Evolutionary conservation across 1,139 yeast species (phyloP), one percentile per base, ranked within the genome.

Genomic region (Lodderomyces elongisporus): DNA sequence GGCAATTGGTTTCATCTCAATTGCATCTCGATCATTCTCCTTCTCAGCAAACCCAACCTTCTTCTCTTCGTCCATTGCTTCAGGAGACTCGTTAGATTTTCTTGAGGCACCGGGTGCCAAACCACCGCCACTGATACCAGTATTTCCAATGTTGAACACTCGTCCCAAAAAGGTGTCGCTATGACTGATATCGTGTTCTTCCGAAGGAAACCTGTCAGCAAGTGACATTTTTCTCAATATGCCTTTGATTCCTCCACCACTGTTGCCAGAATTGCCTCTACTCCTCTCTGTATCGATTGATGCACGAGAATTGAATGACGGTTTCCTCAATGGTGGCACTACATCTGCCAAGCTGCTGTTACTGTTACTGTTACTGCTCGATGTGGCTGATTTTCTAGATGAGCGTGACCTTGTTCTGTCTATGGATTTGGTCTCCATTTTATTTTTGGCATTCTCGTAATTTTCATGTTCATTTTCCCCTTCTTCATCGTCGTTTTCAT

Each of bases 141-240:
- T 44, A 14, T 51, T 52, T 7, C 54, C 49, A 33, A 55, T 46
- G 22, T 45, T 47, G 30, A 66, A 45, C 3, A 68, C 62, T 23
- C 60, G 48, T 2, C 72, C 73, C 29, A 68, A 47, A 34, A 68
- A 65, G 0, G 70, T 56, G 36, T 68, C 73, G 5, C 63, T 53
- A 3, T 47, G 46, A 3, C 65, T 49, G 3, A 45, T 37, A 34
- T 45, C 45, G 14, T 10, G 6, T 21, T 39, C 23, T 34, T 45
- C 41, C 14, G 37, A 38, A 27, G 52, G 58, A 2, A 53, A 54
- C 24, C 51, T 54, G 39, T 62, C 65, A 2, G 55, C 56, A 27
- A 62, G 48, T 1, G 70, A 58, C 52, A 65, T 59, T 38, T 54
- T 62, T 10, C 70, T 52, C 15, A 65, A 46, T 13, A 65, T 58